Base-by-base conservation (phyloP, 2,329 filamentous ascomycete genomes). In the Cladorrhinum sp. region DNA sequence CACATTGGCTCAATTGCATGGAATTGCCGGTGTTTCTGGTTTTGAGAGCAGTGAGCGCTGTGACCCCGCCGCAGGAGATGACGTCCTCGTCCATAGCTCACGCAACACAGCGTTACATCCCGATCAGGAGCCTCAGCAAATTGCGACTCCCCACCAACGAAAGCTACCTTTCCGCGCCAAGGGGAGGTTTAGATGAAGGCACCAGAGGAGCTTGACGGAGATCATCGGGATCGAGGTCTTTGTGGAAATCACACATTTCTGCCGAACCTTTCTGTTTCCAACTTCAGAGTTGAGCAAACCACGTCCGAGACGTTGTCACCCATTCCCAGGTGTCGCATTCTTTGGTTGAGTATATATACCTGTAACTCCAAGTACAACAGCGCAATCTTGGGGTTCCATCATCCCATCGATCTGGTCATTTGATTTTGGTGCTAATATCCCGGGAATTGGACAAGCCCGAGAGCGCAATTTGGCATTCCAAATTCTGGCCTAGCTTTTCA, bases 61-160 rank as follows among this genome's bases (percentile, higher is more conserved):
- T 45, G 27, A 58, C 24, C 24, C 36, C 20, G 50, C 24, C 32
- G 52, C 55, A 58, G 50, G 24, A 25, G 53, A 61, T 64, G 62
- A 64, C 62, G 59, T 64, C 45, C 27, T 57, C 41, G 5, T 50
- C 38, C 36, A 16, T 7, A 45, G 7, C 5, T 38, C 2, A 36
- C 50, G 23, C 38, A 57, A 48, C 55, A 60, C 57, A 62, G 45
- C 18, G 54, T 60, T 60, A 58, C 62, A 59, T 55, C 32, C 52
- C 52, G 29, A 38, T 52, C 29, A 49, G 22, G 23, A 52, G 20
- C 16, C 55, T 57, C 27, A 23, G 55, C 10, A 50, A 25, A 50
- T 54, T 55, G 16, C 41, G 24, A 6, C 23, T 16, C 23, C 27
- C 49, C 57, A 41, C 55, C 52, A 60, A 58, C 58, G 55, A 55